phyloP scores from a whole-genome alignment of 2,329 filamentous ascomycete species.

The Alternaria gaisen region DNA sequence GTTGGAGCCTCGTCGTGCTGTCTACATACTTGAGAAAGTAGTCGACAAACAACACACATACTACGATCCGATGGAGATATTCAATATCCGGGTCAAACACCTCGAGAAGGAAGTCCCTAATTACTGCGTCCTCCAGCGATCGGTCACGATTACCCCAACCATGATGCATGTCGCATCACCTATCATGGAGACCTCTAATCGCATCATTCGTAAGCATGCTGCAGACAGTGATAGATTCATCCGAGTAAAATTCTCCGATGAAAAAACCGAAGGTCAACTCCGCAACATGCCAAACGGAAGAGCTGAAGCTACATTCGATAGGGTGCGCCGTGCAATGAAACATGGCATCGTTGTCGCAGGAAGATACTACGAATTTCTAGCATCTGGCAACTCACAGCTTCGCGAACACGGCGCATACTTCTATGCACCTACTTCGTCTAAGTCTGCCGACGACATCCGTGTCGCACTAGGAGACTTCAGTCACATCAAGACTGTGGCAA shows the following conservation, averaged over 20 bases:
- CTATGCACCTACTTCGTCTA: constrained; percentile 74
- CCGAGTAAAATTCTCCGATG: constrained; percentile 88
- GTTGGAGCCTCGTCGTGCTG: constrained; percentile 64
- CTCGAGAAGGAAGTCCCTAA: constrained; percentile 63
- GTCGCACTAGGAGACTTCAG: constrained; percentile 86
- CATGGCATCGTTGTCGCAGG: constrained; percentile 86
- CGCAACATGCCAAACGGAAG: constrained; percentile 41
- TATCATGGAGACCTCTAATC: constrained; percentile 84
- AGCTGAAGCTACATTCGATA: constrained; percentile 71
- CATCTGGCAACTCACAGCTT: constrained; percentile 95
- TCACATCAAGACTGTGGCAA: constrained; percentile 84
- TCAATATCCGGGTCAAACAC: constrained; percentile 59
- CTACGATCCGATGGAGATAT: constrained; percentile 76
- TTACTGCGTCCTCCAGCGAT: constrained; percentile 79
- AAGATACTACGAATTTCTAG: constrained; percentile 86
- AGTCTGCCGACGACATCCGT: constrained; percentile 80
- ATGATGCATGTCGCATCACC: constrained; percentile 82
- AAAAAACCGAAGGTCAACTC: constrained; percentile 63
- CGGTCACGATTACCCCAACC: constrained; percentile 83
- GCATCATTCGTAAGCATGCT: constrained; percentile 78
- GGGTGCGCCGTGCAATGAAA: constrained; percentile 74
- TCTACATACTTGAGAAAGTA: constrained; percentile 76
- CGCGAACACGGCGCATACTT: constrained; percentile 93
- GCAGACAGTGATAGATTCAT: constrained; percentile 80
- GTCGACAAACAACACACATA: constrained; percentile 69